These are phyloP conservation scores for Mitragyna speciosa DNA, from an alignment of 257 asterid genomes.

Conservation along the genomic window DNA sequence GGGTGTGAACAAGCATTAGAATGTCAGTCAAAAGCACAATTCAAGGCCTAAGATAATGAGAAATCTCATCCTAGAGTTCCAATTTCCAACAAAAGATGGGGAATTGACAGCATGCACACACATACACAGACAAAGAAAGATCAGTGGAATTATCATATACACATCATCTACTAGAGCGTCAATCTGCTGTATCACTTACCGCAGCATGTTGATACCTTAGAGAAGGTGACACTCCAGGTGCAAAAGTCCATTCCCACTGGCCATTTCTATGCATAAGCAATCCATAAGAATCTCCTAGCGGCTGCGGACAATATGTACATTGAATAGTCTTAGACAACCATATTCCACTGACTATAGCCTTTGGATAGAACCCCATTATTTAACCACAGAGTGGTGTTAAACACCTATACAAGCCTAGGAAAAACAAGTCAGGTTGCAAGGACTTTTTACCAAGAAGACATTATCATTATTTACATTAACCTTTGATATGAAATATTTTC, in stretches of 20 bases:
- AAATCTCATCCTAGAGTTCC: background rate
- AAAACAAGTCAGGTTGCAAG: background rate
- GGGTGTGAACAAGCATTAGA: background rate
- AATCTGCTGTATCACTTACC: slow-evolving; percentile 45
- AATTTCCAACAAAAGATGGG: background rate
- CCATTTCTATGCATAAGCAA: slow-evolving; percentile 99
- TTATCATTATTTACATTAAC: background rate
- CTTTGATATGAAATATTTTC: background rate
- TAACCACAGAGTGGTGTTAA: background rate
- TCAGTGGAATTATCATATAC: background rate
- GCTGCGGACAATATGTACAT: slow-evolving; percentile 50
- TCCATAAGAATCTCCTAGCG: slow-evolving; percentile 94
- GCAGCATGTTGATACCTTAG: slow-evolving; percentile 97
- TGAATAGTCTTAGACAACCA: slow-evolving; percentile 24
- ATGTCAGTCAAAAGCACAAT: background rate
- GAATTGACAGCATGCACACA: background rate
- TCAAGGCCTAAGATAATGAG: background rate
- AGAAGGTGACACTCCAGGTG: slow-evolving; percentile 98
- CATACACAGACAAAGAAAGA: background rate
- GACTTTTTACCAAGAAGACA: background rate
- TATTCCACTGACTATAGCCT: slow-evolving; percentile 2
- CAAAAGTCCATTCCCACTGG: slow-evolving; percentile 99
- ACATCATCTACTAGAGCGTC: background rate
- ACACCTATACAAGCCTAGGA: background rate
- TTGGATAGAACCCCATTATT: background rate